Percentiles rank a stretch among this genome's conserved stretches.
Conservation (phyloP, 352 stramenopile species). For the Phytophthora crassamura region DNA sequence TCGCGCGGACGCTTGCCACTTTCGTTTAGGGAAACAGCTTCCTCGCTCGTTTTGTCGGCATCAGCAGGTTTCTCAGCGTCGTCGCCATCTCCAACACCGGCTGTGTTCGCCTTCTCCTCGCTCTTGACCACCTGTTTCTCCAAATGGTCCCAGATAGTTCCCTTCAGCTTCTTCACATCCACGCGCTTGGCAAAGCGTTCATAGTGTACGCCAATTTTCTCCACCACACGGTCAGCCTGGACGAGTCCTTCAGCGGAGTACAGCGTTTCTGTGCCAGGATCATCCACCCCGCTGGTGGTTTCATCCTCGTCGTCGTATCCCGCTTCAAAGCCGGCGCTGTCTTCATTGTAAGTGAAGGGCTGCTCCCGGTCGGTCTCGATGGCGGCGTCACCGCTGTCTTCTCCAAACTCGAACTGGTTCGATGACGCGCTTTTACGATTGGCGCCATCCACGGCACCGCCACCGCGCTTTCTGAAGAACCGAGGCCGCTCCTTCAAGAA, state of each 20-base stretch:
- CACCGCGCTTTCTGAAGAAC: conserved; percentile 57
- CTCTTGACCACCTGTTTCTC: conserved; percentile 46
- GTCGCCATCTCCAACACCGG: background rate
- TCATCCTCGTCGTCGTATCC: conserved; percentile 57
- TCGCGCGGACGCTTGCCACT: conserved; percentile 42
- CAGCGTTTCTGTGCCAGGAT: conserved; percentile 31
- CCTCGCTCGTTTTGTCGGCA: conserved; percentile 1
- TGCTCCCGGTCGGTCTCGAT: conserved; percentile 28
- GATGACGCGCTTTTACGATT: conserved; percentile 17
- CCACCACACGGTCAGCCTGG: conserved; percentile 91
- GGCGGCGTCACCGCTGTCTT: conserved; percentile 17
- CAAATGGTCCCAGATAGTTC: conserved; percentile 93
- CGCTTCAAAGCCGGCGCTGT: conserved; percentile 46
- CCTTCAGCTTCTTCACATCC: conserved; percentile 97
- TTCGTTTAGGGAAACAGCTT: conserved; percentile 28
- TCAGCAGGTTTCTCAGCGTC: background rate
- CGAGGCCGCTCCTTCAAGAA: conserved; percentile 80
- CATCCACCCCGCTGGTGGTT: conserved; percentile 33
- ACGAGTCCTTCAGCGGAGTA: conserved; percentile 75
- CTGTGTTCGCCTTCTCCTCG: conserved; percentile 29
- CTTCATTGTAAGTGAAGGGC: conserved; percentile 50
- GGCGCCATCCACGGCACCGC: conserved; percentile 12
- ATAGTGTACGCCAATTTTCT: conserved; percentile 95
- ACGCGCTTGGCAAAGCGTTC: conserved; percentile 96
- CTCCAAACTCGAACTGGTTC: conserved; percentile 28